phyloP scores from a whole-genome alignment of 2,329 filamentous ascomycete species.

The Alternaria dauci region DNA sequence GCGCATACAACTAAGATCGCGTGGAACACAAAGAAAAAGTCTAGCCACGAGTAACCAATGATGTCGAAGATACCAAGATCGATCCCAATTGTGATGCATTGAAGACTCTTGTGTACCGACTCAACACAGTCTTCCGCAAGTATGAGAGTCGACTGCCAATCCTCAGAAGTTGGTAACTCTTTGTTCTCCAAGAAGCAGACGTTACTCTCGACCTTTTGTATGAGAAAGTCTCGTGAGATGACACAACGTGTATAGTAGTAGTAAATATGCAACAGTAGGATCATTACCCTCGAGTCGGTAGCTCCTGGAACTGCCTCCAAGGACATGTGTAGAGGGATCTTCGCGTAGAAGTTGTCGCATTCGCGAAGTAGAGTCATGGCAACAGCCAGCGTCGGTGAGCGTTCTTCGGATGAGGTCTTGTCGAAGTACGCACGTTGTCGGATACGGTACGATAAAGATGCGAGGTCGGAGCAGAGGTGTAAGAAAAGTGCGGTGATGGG shows the following conservation, averaged over 20 bases:
- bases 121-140: slow-evolving; percentile 41
- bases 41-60: slow-evolving; percentile 33
- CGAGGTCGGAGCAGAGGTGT: slow-evolving; percentile 18
- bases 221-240: slow-evolving; percentile 34
- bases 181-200: slow-evolving; percentile 26
- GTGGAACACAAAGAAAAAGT: slow-evolving; percentile 40
- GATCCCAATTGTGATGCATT: slow-evolving; percentile 29
- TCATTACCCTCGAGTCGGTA: slow-evolving; percentile 22
- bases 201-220: slow-evolving; percentile 35
- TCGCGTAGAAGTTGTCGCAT: slow-evolving; percentile 28
- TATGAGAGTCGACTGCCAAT: slow-evolving; percentile 23
- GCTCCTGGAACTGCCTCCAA: slow-evolving; percentile 18
- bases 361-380: slow-evolving; percentile 32
- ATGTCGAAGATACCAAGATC: slow-evolving; percentile 26
- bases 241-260: slow-evolving; percentile 37
- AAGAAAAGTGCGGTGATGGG: slow-evolving; percentile 28
- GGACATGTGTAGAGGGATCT: slow-evolving; percentile 23
- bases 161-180: slow-evolving; percentile 12
- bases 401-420: slow-evolving; percentile 27
- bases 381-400: slow-evolving; percentile 27
- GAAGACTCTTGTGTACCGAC: slow-evolving; percentile 34
- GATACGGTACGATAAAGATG: slow-evolving; percentile 30
- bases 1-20: slow-evolving; percentile 36
- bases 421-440: slow-evolving; percentile 37
- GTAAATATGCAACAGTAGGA: slow-evolving; percentile 33